Conservation (phyloP, 257 asterid species). For the Solanum tarapatanum region DNA sequence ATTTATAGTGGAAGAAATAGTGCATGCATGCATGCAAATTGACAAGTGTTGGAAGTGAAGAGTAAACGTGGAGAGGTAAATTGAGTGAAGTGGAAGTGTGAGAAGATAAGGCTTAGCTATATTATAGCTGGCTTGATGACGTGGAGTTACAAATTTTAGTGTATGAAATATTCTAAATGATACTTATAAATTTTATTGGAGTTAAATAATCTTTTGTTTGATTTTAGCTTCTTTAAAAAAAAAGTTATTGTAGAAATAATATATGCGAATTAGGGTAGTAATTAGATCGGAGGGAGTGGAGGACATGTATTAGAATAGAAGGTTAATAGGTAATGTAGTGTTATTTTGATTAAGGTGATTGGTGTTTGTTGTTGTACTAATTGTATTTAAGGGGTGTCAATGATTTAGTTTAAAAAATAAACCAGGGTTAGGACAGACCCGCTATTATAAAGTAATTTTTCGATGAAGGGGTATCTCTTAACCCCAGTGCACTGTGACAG, state of each 20-base stretch:
- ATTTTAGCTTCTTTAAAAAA: too few species aligned
- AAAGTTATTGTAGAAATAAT: too few species aligned
- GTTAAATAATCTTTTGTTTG: neutral
- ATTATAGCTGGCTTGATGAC: neutral
- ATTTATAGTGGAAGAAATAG: neutral
- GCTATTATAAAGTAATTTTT: too few species aligned
- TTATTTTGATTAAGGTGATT: neutral
- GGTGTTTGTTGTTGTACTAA: neutral
- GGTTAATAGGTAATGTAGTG: neutral
- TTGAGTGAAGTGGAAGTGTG: neutral
- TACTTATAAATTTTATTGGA: too few species aligned
- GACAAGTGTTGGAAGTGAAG: neutral
- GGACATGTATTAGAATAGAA: too few species aligned
- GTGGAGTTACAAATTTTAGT: neutral
- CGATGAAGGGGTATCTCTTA: too few species aligned
- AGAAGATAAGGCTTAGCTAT: neutral
- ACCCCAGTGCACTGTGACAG: too few species aligned
- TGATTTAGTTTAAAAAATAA: too few species aligned
- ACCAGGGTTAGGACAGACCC: too few species aligned
- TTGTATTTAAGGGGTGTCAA: too few species aligned
- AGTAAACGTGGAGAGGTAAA: neutral
- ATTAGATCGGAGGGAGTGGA: rapidly evolving
- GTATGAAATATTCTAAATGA: neutral
- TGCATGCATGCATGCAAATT: neutral
- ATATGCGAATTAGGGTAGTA: too few species aligned